These are phyloP conservation scores for Phytophthora foliorum DNA, from an alignment of 352 stramenopile genomes.

Conservation along the genomic window DNA sequence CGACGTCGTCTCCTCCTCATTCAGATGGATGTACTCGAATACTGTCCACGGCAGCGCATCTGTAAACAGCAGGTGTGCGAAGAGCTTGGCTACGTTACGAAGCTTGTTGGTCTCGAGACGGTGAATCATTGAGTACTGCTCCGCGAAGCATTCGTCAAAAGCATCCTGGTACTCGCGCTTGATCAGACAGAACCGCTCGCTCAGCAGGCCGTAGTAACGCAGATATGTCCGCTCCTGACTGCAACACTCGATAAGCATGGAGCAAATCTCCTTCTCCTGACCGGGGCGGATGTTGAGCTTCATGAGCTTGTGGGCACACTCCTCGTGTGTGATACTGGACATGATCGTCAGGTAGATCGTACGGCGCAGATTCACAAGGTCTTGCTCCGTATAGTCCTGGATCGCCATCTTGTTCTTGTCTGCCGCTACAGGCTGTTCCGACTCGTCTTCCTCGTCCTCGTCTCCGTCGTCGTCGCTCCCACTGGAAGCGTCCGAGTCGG, in stretches of 20 bases:
- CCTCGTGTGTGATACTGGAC: conserved; percentile 99
- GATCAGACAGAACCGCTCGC: conserved; percentile 97
- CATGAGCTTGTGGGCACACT: conserved; percentile 99
- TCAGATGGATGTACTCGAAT: conserved; percentile 97
- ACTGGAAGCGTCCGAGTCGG: conserved; percentile 75
- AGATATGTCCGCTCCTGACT: conserved; percentile 98
- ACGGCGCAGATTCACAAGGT: conserved; percentile 97
- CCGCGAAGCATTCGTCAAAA: conserved; percentile 95
- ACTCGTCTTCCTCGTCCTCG: conserved; percentile 50
- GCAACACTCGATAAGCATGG: conserved; percentile 99
- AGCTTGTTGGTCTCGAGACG: conserved; percentile 99
- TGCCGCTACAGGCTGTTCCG: conserved; percentile 20
- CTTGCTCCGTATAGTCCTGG: conserved; percentile 98
- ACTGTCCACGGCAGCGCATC: conserved; percentile 99
- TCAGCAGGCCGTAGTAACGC: conserved; percentile 97
- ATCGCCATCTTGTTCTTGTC: conserved; percentile 68
- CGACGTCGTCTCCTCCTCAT: conserved; percentile 99
- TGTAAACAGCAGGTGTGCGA: conserved; percentile 97
- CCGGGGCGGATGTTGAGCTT: conserved; percentile 97
- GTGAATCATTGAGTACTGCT: conserved; percentile 97
- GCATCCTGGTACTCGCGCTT: conserved; percentile 96
- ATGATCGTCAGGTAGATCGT: conserved; percentile 99
- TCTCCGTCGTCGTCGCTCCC: conserved; percentile 68
- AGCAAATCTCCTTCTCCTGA: conserved; percentile 98
- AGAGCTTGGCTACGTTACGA: conserved; percentile 99